phyloP scores from a whole-genome alignment of 805 yeast genomes.

The Candida arabinofermentans region DNA sequence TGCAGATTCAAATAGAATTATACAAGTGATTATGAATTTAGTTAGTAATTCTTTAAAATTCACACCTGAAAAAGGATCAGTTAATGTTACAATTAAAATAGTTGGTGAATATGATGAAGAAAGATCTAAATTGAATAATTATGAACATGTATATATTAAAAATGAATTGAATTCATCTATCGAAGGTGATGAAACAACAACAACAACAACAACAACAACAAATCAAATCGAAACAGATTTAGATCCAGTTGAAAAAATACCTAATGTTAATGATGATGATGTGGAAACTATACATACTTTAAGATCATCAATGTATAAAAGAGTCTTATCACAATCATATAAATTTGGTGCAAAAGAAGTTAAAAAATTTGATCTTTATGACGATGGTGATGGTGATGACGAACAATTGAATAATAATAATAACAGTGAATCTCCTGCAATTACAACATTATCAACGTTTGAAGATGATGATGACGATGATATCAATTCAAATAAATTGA shows the following conservation, averaged over 20 bases:
- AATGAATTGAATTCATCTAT: constrained; percentile 2
- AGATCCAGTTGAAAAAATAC: neutral
- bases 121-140: constrained; percentile 39
- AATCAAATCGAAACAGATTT: neutral
- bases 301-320: constrained; percentile 33
- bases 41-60: constrained; percentile 89
- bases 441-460: constrained; percentile 7
- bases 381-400: neutral
- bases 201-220: neutral
- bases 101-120: constrained; percentile 67
- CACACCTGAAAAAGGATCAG: constrained; percentile 85
- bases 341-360: constrained; percentile 12
- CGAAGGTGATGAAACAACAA: neutral
- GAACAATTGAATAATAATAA: constrained; percentile 10
- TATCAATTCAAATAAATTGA: constrained; percentile 12
- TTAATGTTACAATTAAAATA: constrained; percentile 57
- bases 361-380: constrained; percentile 12
- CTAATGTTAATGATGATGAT: constrained; percentile 7
- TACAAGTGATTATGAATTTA: constrained; percentile 89
- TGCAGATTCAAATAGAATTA: constrained; percentile 88
- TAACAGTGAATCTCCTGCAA: constrained; percentile 7
- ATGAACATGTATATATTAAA: constrained; percentile 43
- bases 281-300: constrained; percentile 25
- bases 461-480: constrained; percentile 21
- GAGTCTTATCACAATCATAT: constrained; percentile 40